Evolutionary conservation across 2,329 filamentous ascomycete species (phyloP), one percentile per base, ranked within the genome.

Genomic region (Parafenestella ontariensis): DNA sequence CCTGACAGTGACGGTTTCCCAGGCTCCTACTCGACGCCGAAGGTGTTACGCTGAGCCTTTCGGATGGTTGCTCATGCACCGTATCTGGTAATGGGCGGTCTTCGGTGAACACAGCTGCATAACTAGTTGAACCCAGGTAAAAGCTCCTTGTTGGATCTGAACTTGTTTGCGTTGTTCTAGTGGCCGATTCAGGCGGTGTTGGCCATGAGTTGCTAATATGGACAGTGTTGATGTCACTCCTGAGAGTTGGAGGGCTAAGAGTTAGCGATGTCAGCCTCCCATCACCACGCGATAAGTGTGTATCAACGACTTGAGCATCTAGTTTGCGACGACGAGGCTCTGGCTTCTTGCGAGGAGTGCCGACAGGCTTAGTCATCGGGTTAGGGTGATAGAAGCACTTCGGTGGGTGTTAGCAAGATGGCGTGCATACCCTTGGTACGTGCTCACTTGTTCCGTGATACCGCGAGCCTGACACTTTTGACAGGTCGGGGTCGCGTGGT

Each of bases 311-410:
- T 10, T 57, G 66, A 46, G 41, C 52, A 37, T 71, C 58, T 28
- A 48, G 51, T 31, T 63, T 65, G 41, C 69, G 66, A 46, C 62
- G 64, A 40, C 71, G 70, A 50, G 65, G 66, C 50, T 72, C 70
- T 24, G 68, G 66, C 40, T 69, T 71, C 50, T 72, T 73, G n/a
- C 71, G 70, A 45, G 71, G 70, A 8, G 70, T 72, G 6, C 71
- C 71, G 17, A 67, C 64, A 1, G 72, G 71, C 54, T 72, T 72
- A 39, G 71, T 75, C 72, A 75, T 74, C 3, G 72, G 71, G 28
- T 68, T 69, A 11, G 71, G 71, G 55, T 75, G 72, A 37, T 72
- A 74, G 54, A 70, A 74, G 55, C 72, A 75, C 67, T 74, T 48
- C 29, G 13, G 33, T 18, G 37, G 43, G 21, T 31, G 51, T 62